phyloP scores from a whole-genome alignment of 2,329 filamentous ascomycete species.

The Aspergillus pseudoterreus region DNA sequence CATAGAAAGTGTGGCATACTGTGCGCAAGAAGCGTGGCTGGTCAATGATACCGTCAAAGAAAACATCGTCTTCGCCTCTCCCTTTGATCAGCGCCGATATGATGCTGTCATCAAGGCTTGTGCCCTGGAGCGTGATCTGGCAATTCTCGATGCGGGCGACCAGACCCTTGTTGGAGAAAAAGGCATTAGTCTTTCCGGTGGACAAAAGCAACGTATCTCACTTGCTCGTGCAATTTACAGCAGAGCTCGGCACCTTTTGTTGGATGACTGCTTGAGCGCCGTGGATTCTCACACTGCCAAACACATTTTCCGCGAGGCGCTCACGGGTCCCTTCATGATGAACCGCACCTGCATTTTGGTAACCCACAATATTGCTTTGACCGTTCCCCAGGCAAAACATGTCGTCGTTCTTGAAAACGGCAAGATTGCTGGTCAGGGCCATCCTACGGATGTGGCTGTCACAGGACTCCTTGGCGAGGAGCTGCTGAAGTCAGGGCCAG shows the following conservation, averaged over 20 bases:
- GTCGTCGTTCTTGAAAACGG: constrained; percentile 88
- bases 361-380: constrained; percentile 90
- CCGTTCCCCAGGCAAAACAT: constrained; percentile 73
- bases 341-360: constrained; percentile 90
- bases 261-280: constrained; percentile 93
- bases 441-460: constrained; percentile 70
- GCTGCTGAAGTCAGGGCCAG: constrained; percentile 68
- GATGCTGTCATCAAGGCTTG: constrained; percentile 85
- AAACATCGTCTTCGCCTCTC: constrained; percentile 87
- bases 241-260: constrained; percentile 80
- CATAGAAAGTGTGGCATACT: constrained; percentile 90
- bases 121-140: constrained; percentile 82
- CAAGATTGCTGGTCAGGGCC: constrained; percentile 71
- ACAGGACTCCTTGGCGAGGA: constrained; percentile 91
- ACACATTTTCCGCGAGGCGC: constrained; percentile 94
- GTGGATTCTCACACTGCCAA: constrained; percentile 97
- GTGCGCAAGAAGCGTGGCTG: constrained; percentile 94
- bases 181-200: constrained; percentile 91
- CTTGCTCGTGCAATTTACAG: constrained; percentile 97
- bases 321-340: constrained; percentile 84
- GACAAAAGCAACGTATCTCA: constrained; percentile 96
- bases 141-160: constrained; percentile 89
- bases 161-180: constrained; percentile 95
- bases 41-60: constrained; percentile 94
- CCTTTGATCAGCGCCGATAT: constrained; percentile 78